Base-by-base conservation (phyloP, 768 basidiomycete species). In the Gloeophyllum trabeum region DNA sequence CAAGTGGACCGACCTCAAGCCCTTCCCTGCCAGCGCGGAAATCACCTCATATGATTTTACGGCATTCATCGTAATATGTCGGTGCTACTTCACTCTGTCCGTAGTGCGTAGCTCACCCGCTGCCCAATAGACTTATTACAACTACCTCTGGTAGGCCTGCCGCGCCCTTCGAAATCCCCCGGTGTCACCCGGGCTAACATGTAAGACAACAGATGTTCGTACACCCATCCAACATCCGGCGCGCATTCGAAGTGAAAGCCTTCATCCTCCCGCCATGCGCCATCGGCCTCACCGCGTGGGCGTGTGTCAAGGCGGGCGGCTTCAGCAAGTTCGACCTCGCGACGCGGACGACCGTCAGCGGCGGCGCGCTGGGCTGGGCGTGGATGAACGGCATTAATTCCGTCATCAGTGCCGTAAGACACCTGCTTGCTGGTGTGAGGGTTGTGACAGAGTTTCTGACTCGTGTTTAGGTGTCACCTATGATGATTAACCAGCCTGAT, bases 41-140 rank as follows among this genome's bases (percentile, higher is more conserved):
- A 52, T 54, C 34, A 43, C 43, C 4, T 39, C 47, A 14, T 50
- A 51, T 21, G 48, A 45, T 12, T 42, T 54, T 20, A 26, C 48
- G 22, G 53, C 51, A 14, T 54, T 54, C 40, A 46, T 54, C 25
- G 24, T 54, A 1, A 43, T 47, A 24, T 54, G 50, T 45, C 40
- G 46, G 23, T 21, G 7, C n/a, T 7, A 10, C 13, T 37, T 37
- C 20, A 32, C 16, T 32, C 16, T 32, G n/a, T n/a, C n/a, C 10
- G 28, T 32, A 32, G 10, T 32, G 28, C 16, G n/a, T n/a, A n/a
- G n/a, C n/a, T n/a, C n/a, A n/a, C n/a, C n/a, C n/a, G n/a, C n/a
- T n/a, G n/a, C n/a, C n/a, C n/a, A n/a, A n/a, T 16, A 32, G 28
- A 32, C 28, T 16, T 32, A 32, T 16, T 32, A 10, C 28, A 32